A percentile compares a stretch with the other conserved stretches of the same genome.
Evolutionary conservation across 495 filamentous ascomycete species (phyloP).

Genomic region (Penicillium coffeae): DNA sequence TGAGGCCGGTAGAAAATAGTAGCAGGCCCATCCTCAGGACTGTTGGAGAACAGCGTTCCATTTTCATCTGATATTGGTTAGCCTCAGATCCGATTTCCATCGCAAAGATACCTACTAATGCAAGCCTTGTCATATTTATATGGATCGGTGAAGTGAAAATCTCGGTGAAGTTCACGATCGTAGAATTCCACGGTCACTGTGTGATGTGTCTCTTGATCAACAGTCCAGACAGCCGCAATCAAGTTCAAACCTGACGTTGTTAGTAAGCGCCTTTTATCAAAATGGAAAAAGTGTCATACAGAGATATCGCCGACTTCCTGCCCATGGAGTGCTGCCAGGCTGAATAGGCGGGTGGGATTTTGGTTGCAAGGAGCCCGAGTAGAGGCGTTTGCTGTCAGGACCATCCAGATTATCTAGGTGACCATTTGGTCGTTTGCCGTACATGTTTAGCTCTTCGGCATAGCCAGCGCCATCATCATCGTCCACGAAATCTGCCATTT

Average conservation of each 20-base stretch:
- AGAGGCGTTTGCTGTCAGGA: slow-evolving; percentile 58
- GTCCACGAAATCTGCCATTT: slow-evolving; percentile 77
- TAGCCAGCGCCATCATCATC: slow-evolving; percentile 97
- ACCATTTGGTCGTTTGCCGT: slow-evolving; percentile 55
- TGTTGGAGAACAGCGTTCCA: slow-evolving; percentile 83
- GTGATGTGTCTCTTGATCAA: slow-evolving; percentile 90
- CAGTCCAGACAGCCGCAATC: slow-evolving; percentile 92
- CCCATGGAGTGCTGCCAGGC: slow-evolving; percentile 92
- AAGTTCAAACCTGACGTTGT: slow-evolving; percentile 65
- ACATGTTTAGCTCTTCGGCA: slow-evolving; percentile 56
- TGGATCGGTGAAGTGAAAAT: slow-evolving; percentile 94
- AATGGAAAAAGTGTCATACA: slow-evolving; percentile 42
- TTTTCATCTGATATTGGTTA: slow-evolving; percentile 58
- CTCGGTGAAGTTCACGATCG: slow-evolving; percentile 82
- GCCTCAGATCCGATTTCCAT: not conserved
- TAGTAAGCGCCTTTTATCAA: slow-evolving; percentile 13
- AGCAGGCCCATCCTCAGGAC: slow-evolving; percentile 64
- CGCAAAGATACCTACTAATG: slow-evolving; percentile 46
- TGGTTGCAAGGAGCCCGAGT: slow-evolving; percentile 56
- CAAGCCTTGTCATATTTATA: slow-evolving; percentile 97
- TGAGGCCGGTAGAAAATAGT: slow-evolving; percentile 96
- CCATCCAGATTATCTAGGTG: slow-evolving; percentile 47
- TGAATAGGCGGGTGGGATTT: slow-evolving; percentile 81
- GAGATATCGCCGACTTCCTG: slow-evolving; percentile 87
- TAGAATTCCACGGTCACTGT: slow-evolving; percentile 98